These are phyloP conservation scores for Psophocarpus tetragonolobus DNA, from an alignment of 306 rosid species.

Conservation along the genomic window DNA sequence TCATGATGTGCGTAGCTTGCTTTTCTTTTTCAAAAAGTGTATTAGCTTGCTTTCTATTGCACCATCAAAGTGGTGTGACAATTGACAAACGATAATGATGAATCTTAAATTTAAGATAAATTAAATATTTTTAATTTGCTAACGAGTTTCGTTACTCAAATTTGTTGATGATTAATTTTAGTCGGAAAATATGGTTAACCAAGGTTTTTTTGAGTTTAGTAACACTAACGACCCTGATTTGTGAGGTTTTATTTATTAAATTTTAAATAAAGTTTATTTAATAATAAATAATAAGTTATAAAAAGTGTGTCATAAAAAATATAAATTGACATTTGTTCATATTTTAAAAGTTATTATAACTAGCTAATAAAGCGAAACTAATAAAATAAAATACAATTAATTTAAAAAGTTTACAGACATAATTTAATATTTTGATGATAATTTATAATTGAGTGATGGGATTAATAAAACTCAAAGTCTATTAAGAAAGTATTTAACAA, in stretches of 20 bases:
- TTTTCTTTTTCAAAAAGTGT: no score
- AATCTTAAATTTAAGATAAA: neutral
- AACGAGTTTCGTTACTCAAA: no score
- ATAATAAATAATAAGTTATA: no score
- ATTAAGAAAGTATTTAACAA: neutral
- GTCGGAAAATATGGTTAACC: no score
- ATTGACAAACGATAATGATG: neutral
- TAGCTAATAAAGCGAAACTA: neutral
- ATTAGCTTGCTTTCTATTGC: neutral
- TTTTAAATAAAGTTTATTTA: no score
- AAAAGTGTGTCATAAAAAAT: neutral
- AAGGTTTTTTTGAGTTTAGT: no score
- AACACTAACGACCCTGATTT: no score
- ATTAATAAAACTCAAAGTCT: neutral
- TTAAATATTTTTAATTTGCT: neutral
- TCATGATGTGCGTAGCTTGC: neutral
- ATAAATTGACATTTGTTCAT: neutral
- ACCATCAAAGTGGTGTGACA: neutral
- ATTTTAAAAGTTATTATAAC: neutral
- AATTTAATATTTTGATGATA: neutral
- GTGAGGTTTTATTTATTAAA: no score
- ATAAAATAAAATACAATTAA: neutral
- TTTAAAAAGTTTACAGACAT: neutral
- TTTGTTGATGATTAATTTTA: no score
- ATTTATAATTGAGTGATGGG: neutral